Evolutionary conservation across 345 rosid species (phyloP).

Genomic region (Nephelium lappaceum): DNA sequence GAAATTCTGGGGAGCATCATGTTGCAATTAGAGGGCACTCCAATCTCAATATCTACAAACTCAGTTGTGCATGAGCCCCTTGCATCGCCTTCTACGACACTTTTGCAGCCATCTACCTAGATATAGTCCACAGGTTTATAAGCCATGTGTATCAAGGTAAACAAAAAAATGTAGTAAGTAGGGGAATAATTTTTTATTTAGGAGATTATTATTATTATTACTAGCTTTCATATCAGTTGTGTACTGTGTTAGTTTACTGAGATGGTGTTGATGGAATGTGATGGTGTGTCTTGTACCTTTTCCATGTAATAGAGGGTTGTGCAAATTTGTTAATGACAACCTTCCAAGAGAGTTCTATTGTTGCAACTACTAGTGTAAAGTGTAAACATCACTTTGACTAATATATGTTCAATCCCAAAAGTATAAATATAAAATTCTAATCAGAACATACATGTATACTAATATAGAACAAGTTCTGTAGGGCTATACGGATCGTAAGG

Average conservation of each 20-base stretch:
- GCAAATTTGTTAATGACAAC: not conserved
- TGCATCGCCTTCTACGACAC: conserved; percentile 45
- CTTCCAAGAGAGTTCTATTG: not conserved
- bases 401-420: too few relatives aligned
- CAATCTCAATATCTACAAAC: conserved; percentile 69
- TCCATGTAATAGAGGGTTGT: not conserved
- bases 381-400: too few relatives aligned
- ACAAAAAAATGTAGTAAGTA: not conserved
- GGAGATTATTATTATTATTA: not conserved
- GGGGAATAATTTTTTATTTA: conserved; percentile 2
- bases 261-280: not conserved
- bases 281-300: not conserved
- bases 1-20: conserved; percentile 81
- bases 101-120: conserved; percentile 48
- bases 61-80: conserved; percentile 97
- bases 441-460: too few relatives aligned
- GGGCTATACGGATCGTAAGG: too few relatives aligned
- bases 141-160: not conserved
- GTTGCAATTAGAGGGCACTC: conserved; percentile 79
- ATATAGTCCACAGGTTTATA: not conserved
- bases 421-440: too few relatives aligned
- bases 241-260: not conserved
- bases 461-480: too few relatives aligned
- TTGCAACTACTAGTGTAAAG: not conserved
- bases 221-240: conserved; percentile 13